A percentile compares a stretch with the other conserved stretches of the same genome.
Evolutionary conservation across 495 filamentous ascomycete species (phyloP).

Genomic region (Xylaria venustula): DNA sequence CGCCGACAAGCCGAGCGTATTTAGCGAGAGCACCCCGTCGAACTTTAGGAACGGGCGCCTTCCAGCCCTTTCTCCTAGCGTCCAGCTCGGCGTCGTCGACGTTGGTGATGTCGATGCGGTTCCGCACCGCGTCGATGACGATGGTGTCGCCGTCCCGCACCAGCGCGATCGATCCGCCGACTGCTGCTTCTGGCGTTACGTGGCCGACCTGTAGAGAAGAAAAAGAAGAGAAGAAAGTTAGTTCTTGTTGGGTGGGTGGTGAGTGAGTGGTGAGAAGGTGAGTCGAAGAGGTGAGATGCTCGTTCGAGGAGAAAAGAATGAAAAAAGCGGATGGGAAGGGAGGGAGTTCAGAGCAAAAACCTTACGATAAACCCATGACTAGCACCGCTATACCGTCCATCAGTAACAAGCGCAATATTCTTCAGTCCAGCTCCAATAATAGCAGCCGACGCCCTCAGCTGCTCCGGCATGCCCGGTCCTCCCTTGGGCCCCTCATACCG

Average conservation of each 20-base stretch:
- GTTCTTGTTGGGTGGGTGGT: too few relatives aligned
- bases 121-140: conserved; percentile 81
- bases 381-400: conserved; percentile 88
- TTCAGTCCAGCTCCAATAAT: conserved; percentile 89
- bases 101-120: conserved; percentile 68
- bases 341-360: neutral
- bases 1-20: conserved; percentile 66
- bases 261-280: too few relatives aligned
- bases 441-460: conserved; percentile 82
- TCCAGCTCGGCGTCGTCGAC: conserved; percentile 66
- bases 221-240: neutral
- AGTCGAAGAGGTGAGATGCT: too few relatives aligned
- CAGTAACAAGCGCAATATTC: conserved; percentile 90
- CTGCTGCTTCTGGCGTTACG: conserved; percentile 84
- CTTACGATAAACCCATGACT: conserved; percentile 92
- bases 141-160: conserved; percentile 80
- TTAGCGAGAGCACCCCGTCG: conserved; percentile 87
- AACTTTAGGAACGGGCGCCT: conserved; percentile 67
- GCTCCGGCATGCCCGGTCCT: conserved; percentile 98
- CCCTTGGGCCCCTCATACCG: conserved; percentile 95
- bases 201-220: conserved; percentile 53
- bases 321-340: too few relatives aligned
- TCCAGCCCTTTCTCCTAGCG: conserved; percentile 68
- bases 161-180: conserved; percentile 79
- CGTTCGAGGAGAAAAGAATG: too few relatives aligned